Percentiles rank a stretch among this genome's conserved stretches.
phyloP scores from a whole-genome alignment of 345 rosid genomes.

The Gossypium turneri region DNA sequence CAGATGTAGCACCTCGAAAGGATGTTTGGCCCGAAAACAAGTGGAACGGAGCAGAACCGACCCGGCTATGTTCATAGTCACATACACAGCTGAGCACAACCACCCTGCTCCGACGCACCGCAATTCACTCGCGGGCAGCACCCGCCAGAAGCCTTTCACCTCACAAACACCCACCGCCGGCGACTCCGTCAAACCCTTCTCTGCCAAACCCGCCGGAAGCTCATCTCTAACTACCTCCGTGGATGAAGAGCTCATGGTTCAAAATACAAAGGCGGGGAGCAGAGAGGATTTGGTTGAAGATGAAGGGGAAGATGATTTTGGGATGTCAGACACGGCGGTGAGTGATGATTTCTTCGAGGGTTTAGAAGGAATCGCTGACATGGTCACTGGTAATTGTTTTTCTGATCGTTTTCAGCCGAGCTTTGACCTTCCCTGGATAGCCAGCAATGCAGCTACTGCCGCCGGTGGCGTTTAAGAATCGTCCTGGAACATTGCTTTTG shows the following conservation, averaged over 20 bases:
- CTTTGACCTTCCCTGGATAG: constrained; percentile 52
- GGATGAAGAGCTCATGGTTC: constrained; percentile 42
- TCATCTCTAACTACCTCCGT: constrained; percentile 51
- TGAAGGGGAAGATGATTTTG: constrained; percentile 59
- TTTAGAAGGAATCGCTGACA: constrained; percentile 51
- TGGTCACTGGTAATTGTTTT: constrained; percentile 38
- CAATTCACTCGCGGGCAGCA: constrained; percentile 89
- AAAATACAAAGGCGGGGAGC: constrained; percentile 38
- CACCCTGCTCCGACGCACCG: constrained; percentile 95
- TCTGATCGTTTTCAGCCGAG: constrained; percentile 52
- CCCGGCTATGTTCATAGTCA: constrained; percentile 81
- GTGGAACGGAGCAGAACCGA: constrained; percentile 98
- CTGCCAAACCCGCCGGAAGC: constrained; percentile 29
- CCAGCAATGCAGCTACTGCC: constrained; percentile 36
- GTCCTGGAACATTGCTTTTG: neutral
- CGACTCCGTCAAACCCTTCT: constrained; percentile 22
- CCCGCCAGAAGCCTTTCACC: constrained; percentile 61
- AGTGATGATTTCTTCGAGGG: constrained; percentile 86
- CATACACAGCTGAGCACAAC: constrained; percentile 93
- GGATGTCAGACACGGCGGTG: constrained; percentile 52
- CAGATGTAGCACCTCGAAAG: constrained; percentile 93
- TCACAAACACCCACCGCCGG: constrained; percentile 20
- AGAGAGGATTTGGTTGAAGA: constrained; percentile 52
- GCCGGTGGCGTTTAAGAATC: constrained; percentile 46
- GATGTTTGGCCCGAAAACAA: constrained; percentile 95